A percentile compares a stretch with the other conserved stretches of the same genome.
phyloP scores from a whole-genome alignment of 2,329 filamentous ascomycete genomes.

The Ophiostoma triangulosporum region DNA sequence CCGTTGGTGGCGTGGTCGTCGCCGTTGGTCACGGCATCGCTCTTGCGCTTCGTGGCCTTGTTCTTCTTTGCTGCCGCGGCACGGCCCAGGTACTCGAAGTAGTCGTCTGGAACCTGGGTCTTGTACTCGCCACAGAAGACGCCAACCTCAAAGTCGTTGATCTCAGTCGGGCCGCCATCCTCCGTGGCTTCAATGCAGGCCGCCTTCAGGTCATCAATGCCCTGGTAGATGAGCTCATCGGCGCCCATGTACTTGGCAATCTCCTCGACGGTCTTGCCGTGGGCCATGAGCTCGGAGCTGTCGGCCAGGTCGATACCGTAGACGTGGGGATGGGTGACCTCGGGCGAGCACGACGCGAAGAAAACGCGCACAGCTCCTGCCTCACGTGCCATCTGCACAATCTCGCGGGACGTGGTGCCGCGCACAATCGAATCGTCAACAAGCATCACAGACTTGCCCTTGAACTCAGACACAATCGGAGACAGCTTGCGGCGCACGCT shows the following conservation, averaged over 20 bases:
- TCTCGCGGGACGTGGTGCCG: conserved; percentile 55
- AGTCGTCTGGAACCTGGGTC: conserved; percentile 63
- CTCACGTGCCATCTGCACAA: conserved; percentile 23
- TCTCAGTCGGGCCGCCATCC: conserved; percentile 28
- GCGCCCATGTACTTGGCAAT: conserved; percentile 30
- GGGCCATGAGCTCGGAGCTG: conserved; percentile 13
- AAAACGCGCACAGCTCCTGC: conserved; percentile 23
- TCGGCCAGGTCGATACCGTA: conserved; percentile 35
- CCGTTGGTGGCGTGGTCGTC: not conserved
- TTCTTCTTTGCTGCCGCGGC: conserved; percentile 49
- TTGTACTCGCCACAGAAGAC: conserved; percentile 85
- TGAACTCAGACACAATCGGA: conserved; percentile 74
- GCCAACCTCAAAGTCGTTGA: conserved; percentile 64
- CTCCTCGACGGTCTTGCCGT: conserved; percentile 23
- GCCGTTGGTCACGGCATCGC: not conserved
- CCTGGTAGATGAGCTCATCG: conserved; percentile 42
- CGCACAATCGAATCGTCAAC: conserved; percentile 60
- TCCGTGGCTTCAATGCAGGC: conserved; percentile 60
- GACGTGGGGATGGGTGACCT: conserved; percentile 75
- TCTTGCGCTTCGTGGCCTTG: conserved; percentile 3
- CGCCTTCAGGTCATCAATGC: conserved; percentile 61
- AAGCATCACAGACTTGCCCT: conserved; percentile 63
- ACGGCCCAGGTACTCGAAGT: conserved; percentile 68
- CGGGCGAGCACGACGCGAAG: conserved; percentile 78
- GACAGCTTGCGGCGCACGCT: conserved; percentile 83